Evolutionary conservation across 2,329 filamentous ascomycete species (phyloP).

Genomic region (Alternaria conjuncta): DNA sequence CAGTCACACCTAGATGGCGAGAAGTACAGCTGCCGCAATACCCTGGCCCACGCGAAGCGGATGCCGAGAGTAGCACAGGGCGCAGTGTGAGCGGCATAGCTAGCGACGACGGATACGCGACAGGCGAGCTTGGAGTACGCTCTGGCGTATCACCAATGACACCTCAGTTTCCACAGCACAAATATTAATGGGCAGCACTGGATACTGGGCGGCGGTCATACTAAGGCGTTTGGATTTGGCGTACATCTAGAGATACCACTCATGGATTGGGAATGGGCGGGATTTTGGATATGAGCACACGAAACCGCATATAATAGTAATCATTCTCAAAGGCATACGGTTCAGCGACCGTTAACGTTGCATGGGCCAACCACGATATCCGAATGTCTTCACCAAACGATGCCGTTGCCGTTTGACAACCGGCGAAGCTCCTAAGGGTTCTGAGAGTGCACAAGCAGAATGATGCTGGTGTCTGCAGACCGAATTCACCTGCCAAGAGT

Average conservation of each 20-base stretch:
- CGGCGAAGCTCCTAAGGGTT: not conserved
- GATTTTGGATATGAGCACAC: not conserved
- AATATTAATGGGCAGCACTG: not conserved
- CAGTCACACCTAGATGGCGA: slow-evolving; percentile 29
- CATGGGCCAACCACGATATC: not conserved
- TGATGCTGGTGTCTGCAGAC: not conserved
- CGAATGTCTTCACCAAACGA: not conserved
- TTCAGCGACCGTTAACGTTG: not conserved
- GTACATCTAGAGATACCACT: slow-evolving; percentile 18
- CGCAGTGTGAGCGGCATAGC: slow-evolving; percentile 29
- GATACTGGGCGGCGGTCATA: not conserved
- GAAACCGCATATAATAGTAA: not conserved
- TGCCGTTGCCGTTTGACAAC: fast-evolving
- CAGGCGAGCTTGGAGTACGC: slow-evolving; percentile 6
- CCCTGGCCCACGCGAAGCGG: slow-evolving; percentile 26
- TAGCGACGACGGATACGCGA: slow-evolving; percentile 30
- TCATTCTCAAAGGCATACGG: not conserved
- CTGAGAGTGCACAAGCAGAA: not conserved
- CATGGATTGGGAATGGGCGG: not conserved
- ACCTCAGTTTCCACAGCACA: not conserved
- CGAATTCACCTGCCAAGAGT: not conserved
- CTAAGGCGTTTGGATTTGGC: slow-evolving; percentile 1
- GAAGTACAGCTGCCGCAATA: slow-evolving; percentile 25
- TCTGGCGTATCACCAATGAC: slow-evolving; percentile 29
- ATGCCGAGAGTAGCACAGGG: slow-evolving; percentile 22